Base-by-base conservation (phyloP, 257 asterid species). In the Lycium barbarum region DNA sequence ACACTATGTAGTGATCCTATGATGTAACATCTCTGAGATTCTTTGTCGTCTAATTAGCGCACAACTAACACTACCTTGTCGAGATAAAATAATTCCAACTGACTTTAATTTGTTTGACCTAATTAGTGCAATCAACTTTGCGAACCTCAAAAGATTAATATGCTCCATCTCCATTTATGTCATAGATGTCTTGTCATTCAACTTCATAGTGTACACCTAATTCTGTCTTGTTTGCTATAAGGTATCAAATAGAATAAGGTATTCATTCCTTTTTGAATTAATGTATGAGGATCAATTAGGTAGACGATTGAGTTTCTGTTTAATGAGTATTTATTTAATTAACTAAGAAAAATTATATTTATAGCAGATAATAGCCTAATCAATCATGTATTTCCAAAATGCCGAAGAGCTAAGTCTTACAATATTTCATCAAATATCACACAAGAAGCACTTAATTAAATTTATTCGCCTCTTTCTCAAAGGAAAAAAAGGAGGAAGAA, bases 21-120 rank as follows among this genome's bases (percentile, higher is more conserved):
- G 20, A 74, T 20, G 62, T 61, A 61, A 61, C 67, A n/a, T 74
- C 7, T 3, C 43, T 47, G 13, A 74, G 43, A 74, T 74, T 74
- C 81, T 74, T 74, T 74, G 81, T 74, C 81, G 45, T 49, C 43
- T 49, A 49, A 74, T 49, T 49, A 49, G 45, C 33, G 20, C 6
- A 20, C 81, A 49, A 74, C 81, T 49, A 49, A 49, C 12, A 49
- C 18, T 49, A 49, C 20, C 10, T 74, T 49, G 59, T 74, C 62
- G 20, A 74, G 45, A 74, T 3, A 74, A 6, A 12, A 3, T 1
- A n/a, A 47, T 4, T 11, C 58, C 35, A 9, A 43, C 58, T 72
- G 53, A 2, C n/a, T 26, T 74, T 74, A 35, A 74, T 74, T 74
- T 74, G 40, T 22, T 74, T 74, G 62, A 49, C 62, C 22, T 2